These are phyloP conservation scores for Trichaptum fuscoviolaceum DNA, from an alignment of 768 basidiomycete species.

Conservation along the genomic window DNA sequence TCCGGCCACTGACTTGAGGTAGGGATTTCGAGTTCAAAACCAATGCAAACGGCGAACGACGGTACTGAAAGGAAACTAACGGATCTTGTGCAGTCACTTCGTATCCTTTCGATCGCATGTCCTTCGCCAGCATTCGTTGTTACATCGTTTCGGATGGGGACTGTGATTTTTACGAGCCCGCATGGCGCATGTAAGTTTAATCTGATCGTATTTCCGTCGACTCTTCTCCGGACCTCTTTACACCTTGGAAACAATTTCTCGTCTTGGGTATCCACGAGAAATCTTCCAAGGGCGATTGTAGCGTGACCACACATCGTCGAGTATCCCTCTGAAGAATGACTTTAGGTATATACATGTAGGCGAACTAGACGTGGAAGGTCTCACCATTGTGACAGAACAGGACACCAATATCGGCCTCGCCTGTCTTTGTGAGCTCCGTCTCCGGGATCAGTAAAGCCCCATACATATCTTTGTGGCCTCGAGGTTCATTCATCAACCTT, in stretches of 20 bases:
- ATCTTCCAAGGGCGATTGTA: constrained; percentile 35
- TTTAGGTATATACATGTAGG: not conserved
- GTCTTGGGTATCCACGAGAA: constrained; percentile 34
- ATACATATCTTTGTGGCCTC: constrained; percentile 37
- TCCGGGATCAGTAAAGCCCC: constrained; percentile 32
- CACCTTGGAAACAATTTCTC: constrained; percentile 25
- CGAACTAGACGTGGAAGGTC: not conserved
- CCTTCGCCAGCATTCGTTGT: not conserved
- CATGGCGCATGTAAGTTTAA: constrained; percentile 33
- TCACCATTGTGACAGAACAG: constrained; percentile 37
- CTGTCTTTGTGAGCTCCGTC: constrained; percentile 28
- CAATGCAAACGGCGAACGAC: constrained; percentile 26
- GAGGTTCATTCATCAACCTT: constrained; percentile 34
- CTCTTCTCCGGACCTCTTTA: constrained; percentile 15
- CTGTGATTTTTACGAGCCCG: constrained; percentile 29
- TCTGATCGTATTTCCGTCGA: not conserved
- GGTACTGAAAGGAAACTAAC: constrained; percentile 33
- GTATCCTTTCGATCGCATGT: constrained; percentile 7
- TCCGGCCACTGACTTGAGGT: constrained; percentile 22
- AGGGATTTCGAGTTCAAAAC: constrained; percentile 26
- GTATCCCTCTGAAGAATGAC: constrained; percentile 30
- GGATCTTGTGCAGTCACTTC: constrained; percentile 24
- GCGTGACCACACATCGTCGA: constrained; percentile 41
- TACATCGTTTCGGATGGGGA: constrained; percentile 17
- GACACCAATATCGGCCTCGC: constrained; percentile 36